A percentile compares a stretch with the other conserved stretches of the same genome.
Evolutionary conservation across 495 filamentous ascomycete species (phyloP).

Genomic region (Aspergillus haitiensis): DNA sequence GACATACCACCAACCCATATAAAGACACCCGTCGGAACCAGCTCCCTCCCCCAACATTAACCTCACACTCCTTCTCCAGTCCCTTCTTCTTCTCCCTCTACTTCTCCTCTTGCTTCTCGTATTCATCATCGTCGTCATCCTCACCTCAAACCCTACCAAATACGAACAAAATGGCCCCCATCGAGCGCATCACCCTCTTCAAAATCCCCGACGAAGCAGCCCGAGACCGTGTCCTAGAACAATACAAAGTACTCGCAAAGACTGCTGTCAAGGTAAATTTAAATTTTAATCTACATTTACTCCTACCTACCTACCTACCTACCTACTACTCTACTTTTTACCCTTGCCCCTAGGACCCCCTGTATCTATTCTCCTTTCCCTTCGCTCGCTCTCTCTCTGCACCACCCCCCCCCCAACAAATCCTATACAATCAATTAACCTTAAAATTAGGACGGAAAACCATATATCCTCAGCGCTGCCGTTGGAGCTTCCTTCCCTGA

Average conservation of each 20-base stretch:
- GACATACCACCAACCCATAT: not conserved
- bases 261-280: slow-evolving; percentile 51
- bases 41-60: not conserved
- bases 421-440: not conserved
- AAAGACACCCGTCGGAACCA: slow-evolving; percentile 14
- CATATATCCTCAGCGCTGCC: slow-evolving; percentile 57
- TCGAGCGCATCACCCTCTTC: slow-evolving; percentile 61
- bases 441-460: slow-evolving; percentile 57
- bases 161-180: slow-evolving; percentile 38
- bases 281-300: not conserved
- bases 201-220: slow-evolving; percentile 54
- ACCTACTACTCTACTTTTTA: not conserved
- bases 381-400: not conserved
- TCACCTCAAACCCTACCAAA: not conserved
- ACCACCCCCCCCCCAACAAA: too few species aligned
- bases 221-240: slow-evolving; percentile 44
- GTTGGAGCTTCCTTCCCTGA: slow-evolving; percentile 51
- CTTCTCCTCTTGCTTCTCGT: not conserved
- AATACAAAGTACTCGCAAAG: slow-evolving; percentile 52
- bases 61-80: not conserved
- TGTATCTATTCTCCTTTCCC: not conserved
- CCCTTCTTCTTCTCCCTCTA: not conserved
- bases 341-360: not conserved
- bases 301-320: not conserved
- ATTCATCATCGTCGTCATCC: not conserved